These are phyloP conservation scores for Kodamaea sp. DNA, from an alignment of 1,139 yeast genomes.

Conservation along the genomic window DNA sequence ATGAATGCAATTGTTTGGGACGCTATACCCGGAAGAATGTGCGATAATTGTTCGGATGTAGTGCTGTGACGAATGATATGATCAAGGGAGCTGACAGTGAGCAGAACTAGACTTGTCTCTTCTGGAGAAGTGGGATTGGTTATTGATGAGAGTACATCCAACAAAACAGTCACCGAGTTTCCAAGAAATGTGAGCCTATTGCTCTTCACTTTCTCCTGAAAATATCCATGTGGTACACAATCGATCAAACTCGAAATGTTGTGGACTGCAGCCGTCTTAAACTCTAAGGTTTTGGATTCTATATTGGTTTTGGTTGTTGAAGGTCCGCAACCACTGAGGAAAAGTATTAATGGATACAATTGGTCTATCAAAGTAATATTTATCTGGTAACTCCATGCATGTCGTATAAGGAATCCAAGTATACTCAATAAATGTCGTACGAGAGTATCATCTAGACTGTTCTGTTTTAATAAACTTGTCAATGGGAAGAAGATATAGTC, in stretches of 20 bases:
- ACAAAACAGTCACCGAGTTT: constrained; percentile 24
- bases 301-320: constrained; percentile 3
- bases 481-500: constrained; percentile 47
- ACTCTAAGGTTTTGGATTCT: constrained; percentile 15
- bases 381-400: constrained; percentile 35
- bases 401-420: constrained; percentile 27
- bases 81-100: constrained; percentile 17
- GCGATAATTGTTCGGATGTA: constrained; percentile 33
- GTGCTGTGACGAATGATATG: constrained; percentile 18
- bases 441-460: constrained; percentile 22
- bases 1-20: constrained; percentile 35
- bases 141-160: constrained; percentile 19
- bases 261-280: constrained; percentile 20
- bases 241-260: constrained; percentile 20
- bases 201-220: constrained; percentile 10
- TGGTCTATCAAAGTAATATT: constrained; percentile 35
- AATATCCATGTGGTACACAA: constrained; percentile 25
- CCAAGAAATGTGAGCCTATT: constrained; percentile 30
- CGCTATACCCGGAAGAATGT: constrained; percentile 42
- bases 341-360: constrained; percentile 36
- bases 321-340: constrained; percentile 20
- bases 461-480: constrained; percentile 34
- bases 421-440: constrained; percentile 28
- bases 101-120: constrained; percentile 15
- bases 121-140: constrained; percentile 16